phyloP scores from a whole-genome alignment of 306 rosid species.

The Medicago arabica region DNA sequence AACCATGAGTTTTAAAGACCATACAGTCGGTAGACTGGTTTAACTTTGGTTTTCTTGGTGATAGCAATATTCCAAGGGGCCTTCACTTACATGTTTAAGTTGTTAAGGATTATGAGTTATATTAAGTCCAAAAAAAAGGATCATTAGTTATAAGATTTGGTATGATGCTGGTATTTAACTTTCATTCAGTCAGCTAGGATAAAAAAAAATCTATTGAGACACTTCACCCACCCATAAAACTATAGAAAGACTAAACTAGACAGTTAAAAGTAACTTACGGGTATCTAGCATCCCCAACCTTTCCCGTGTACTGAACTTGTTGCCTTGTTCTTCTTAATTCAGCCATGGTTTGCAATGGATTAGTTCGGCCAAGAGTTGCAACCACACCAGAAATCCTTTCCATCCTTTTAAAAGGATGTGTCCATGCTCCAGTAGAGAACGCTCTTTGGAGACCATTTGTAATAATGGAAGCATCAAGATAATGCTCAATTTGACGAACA shows the following conservation, averaged over 20 bases:
- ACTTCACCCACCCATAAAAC: neutral
- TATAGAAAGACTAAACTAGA: slow-evolving; percentile 20
- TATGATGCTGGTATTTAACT: neutral
- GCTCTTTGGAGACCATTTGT: slow-evolving; percentile 95
- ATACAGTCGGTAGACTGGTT: no score
- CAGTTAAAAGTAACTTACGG: slow-evolving; percentile 72
- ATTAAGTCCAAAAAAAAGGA: no score
- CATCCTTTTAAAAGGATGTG: slow-evolving; percentile 80
- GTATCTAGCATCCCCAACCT: slow-evolving; percentile 98
- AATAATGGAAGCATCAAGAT: slow-evolving; percentile 90
- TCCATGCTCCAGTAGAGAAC: slow-evolving; percentile 97
- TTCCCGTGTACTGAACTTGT: slow-evolving; percentile 91
- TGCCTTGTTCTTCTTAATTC: slow-evolving; percentile 95
- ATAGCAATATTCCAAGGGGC: neutral
- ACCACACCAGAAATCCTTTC: slow-evolving; percentile 97
- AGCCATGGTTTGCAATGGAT: slow-evolving; percentile 87
- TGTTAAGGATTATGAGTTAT: neutral
- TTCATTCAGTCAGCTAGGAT: neutral
- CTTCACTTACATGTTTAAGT: neutral
- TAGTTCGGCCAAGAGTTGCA: slow-evolving; percentile 83
- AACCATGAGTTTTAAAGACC: neutral
- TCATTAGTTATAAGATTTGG: neutral
- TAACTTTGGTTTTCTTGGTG: no score
- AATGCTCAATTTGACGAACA: slow-evolving; percentile 74
- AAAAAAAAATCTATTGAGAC: slow-evolving; percentile 5